Percentiles rank a stretch among this genome's conserved stretches.
phyloP scores from a whole-genome alignment of 371 early-diverging fungal species.

The Syncephalastrum racemosum region DNA sequence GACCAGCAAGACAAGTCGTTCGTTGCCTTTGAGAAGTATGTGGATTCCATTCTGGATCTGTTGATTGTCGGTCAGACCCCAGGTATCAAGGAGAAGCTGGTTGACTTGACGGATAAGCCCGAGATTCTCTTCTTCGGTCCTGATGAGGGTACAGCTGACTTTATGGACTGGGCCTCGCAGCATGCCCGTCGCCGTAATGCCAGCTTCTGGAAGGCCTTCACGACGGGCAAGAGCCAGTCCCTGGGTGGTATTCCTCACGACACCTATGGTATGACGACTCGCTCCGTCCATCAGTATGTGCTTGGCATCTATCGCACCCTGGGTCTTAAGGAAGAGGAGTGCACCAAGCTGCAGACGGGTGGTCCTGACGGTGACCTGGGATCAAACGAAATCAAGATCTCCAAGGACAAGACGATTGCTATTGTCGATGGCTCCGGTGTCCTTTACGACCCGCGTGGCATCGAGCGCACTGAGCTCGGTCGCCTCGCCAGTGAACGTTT shows the following conservation, averaged over 20 bases:
- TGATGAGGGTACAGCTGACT: constrained; percentile 98
- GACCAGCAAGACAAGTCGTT: constrained; percentile 92
- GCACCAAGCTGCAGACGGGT: constrained; percentile 95
- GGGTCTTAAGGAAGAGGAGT: constrained; percentile 73
- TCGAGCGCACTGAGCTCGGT: constrained; percentile 81
- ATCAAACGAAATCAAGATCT: constrained; percentile 98
- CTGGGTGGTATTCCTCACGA: constrained; percentile 99
- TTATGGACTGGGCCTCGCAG: constrained; percentile 98
- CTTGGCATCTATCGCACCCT: constrained; percentile 93
- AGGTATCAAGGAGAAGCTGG: constrained; percentile 95
- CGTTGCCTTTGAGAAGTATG: constrained; percentile 98
- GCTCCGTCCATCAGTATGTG: constrained; percentile 98
- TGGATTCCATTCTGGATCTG: constrained; percentile 92
- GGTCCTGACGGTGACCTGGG: constrained; percentile 99
- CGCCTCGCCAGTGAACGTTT: constrained; percentile 81
- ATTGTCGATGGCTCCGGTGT: constrained; percentile 97
- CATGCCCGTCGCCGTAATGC: constrained; percentile 92
- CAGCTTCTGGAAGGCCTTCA: constrained; percentile 98
- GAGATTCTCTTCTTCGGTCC: constrained; percentile 99
- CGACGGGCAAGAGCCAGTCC: constrained; percentile 95
- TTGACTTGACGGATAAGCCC: constrained; percentile 85
- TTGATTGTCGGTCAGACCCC: constrained; percentile 90
- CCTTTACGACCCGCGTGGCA: constrained; percentile 88
- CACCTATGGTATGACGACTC: constrained; percentile 96
- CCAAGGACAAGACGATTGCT: constrained; percentile 92